Evolutionary conservation across 2,329 filamentous ascomycete species (phyloP), one percentile per base, ranked within the genome.

Genomic region (Metarhizium rileyi): DNA sequence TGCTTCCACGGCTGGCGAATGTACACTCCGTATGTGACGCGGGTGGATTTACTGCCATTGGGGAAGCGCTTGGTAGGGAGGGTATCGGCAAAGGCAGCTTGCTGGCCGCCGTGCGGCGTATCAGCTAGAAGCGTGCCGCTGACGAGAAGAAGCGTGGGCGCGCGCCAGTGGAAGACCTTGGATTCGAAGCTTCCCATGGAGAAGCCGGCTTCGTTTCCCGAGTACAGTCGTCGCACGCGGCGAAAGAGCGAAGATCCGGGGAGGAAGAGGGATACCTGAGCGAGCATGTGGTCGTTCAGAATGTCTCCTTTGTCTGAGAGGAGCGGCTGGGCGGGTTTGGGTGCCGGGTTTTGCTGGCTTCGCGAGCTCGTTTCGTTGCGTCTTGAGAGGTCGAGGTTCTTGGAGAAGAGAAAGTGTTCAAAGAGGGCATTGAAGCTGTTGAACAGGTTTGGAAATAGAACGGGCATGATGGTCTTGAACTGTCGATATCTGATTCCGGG

Each of bases 161-260:
- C 84, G 40, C 78, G 74, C 85, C 86, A 90, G 62, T 89, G 86
- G 66, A 89, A 86, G 3, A 87, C 81, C 56, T 82, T 83, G 20
- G 81, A 77, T 61, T 88, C 83, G 54, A 89, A 88, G 49, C 81
- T 84, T 22, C 85, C 84, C 79, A 89, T 84, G 20, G 83, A 87
- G 65, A 88, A 90, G 5, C 86, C 86, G 12, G 83, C 80, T 25
- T 80, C 77, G 44, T 77, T 81, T 5, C 85, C 86, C 1, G 81
- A 83, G 61, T 89, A 90, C 0, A 90, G 70, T 2, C 81, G 73
- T 1, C 83, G 77, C 2, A 89, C 70, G 3, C 79, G 73, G 10
- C 80, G 72, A 61, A 88, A 89, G 5, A 90, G 71, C 2, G 76
- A 74, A 4, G 71, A 71, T 6, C 81, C 80, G 2, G 79, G 78